phyloP scores from a whole-genome alignment of 495 filamentous ascomycete species.

The Podospora appendiculata region DNA sequence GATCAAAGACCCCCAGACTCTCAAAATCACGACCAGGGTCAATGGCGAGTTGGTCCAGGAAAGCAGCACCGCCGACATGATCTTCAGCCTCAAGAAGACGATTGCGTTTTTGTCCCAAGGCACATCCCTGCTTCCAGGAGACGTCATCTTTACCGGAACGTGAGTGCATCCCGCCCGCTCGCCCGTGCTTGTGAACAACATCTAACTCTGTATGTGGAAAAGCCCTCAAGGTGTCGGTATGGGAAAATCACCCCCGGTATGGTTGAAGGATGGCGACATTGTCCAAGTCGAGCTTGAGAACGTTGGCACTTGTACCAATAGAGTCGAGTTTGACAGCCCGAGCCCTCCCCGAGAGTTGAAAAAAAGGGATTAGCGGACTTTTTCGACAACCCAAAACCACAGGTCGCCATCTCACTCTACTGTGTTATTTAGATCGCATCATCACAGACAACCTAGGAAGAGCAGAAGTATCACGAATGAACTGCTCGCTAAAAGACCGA shows the following conservation, averaged over 20 bases:
- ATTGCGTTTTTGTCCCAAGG: slow-evolving; percentile 70
- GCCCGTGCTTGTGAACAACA: not conserved
- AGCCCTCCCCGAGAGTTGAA: slow-evolving; percentile 47
- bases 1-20: slow-evolving; percentile 60
- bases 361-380: not conserved
- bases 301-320: slow-evolving; percentile 65
- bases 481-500: too few relatives aligned
- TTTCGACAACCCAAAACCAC: too few relatives aligned
- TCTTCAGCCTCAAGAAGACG: slow-evolving; percentile 68
- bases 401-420: too few relatives aligned
- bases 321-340: slow-evolving; percentile 54
- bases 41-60: slow-evolving; percentile 71
- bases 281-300: slow-evolving; percentile 67
- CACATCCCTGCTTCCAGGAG: slow-evolving; percentile 69
- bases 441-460: too few relatives aligned
- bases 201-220: not conserved
- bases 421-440: too few relatives aligned
- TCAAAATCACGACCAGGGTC: slow-evolving; percentile 59
- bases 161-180: slow-evolving; percentile 40
- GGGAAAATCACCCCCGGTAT: slow-evolving; percentile 63
- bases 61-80: slow-evolving; percentile 70
- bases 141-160: slow-evolving; percentile 83
- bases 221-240: slow-evolving; percentile 74
- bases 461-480: too few relatives aligned
- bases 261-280: slow-evolving; percentile 74